A percentile compares a stretch with the other conserved stretches of the same genome.
Conservation (phyloP, 2,329 filamentous ascomycete genomes). For the Botryotinia globosa region DNA sequence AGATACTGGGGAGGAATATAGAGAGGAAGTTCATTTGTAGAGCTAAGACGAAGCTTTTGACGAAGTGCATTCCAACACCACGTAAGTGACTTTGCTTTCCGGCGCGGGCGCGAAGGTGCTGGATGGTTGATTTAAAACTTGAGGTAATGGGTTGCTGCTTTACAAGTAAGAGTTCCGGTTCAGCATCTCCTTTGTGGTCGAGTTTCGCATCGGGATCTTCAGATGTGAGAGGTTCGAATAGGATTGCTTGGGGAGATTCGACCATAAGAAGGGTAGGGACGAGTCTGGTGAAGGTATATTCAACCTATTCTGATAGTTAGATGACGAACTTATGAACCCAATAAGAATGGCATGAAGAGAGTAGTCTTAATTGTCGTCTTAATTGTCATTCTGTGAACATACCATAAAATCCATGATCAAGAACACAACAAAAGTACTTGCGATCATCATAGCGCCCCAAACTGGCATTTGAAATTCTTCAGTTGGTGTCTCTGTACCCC, state of each 20-base stretch:
- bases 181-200: slow-evolving; percentile 36
- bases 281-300: slow-evolving; percentile 59
- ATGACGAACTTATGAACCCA: not conserved
- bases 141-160: slow-evolving; percentile 59
- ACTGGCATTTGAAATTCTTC: slow-evolving; percentile 25
- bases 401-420: slow-evolving; percentile 24
- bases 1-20: slow-evolving; percentile 41
- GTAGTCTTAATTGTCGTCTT: too few relatives aligned
- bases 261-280: slow-evolving; percentile 62
- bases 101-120: slow-evolving; percentile 59
- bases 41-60: slow-evolving; percentile 44
- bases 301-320: slow-evolving; percentile 36
- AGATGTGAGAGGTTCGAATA: slow-evolving; percentile 44
- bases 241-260: slow-evolving; percentile 53
- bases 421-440: slow-evolving; percentile 21
- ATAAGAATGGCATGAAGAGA: not conserved
- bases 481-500: not conserved
- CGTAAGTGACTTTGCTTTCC: slow-evolving; percentile 68
- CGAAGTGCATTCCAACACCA: slow-evolving; percentile 54
- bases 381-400: not conserved
- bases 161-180: slow-evolving; percentile 45
- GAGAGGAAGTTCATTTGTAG: slow-evolving; percentile 40
- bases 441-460: slow-evolving; percentile 30
- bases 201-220: slow-evolving; percentile 38
- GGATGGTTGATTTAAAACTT: slow-evolving; percentile 55